Conservation (phyloP, 352 stramenopile genomes). For the Phytophthora crassamura region DNA sequence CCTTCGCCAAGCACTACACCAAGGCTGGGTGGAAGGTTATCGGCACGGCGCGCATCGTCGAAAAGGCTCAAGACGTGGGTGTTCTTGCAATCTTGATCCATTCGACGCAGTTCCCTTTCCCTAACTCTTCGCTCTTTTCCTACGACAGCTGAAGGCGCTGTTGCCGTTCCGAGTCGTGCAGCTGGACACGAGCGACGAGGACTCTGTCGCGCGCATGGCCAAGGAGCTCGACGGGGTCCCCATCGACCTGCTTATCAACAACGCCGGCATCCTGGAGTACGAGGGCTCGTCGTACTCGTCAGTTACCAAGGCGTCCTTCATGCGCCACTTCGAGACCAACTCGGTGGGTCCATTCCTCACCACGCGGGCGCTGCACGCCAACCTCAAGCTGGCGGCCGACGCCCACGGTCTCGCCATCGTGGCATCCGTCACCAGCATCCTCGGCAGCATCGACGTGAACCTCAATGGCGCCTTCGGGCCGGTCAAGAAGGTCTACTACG, state of each 20-base stretch:
- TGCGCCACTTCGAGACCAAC: conserved; percentile 70
- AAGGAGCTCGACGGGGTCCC: conserved; percentile 45
- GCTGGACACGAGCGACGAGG: conserved; percentile 52
- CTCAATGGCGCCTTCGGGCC: conserved; percentile 28
- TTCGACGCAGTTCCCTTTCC: too few species aligned
- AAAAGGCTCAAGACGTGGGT: conserved; percentile 34
- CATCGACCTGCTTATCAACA: conserved; percentile 73
- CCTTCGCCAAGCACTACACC: conserved; percentile 47
- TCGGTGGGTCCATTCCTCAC: conserved; percentile 57
- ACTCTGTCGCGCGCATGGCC: conserved; percentile 42
- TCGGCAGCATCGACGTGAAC: conserved; percentile 27
- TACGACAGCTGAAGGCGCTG: conserved; percentile 40
- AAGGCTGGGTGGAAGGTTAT: conserved; percentile 54
- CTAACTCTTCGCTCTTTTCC: not conserved
- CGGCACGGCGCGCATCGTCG: conserved; percentile 33
- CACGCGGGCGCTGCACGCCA: conserved; percentile 48
- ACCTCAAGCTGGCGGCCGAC: conserved; percentile 44
- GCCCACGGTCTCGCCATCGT: conserved; percentile 37
- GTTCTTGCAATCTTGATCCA: not conserved
- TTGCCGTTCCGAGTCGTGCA: conserved; percentile 48
- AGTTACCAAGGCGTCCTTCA: conserved; percentile 45
- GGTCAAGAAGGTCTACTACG: conserved; percentile 17
- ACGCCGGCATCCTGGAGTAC: conserved; percentile 46
- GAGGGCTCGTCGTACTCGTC: conserved; percentile 20
- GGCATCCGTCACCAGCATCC: conserved; percentile 41